Conservation (phyloP, 2,329 filamentous ascomycete genomes). For the Trichoderma citrinoviride region DNA sequence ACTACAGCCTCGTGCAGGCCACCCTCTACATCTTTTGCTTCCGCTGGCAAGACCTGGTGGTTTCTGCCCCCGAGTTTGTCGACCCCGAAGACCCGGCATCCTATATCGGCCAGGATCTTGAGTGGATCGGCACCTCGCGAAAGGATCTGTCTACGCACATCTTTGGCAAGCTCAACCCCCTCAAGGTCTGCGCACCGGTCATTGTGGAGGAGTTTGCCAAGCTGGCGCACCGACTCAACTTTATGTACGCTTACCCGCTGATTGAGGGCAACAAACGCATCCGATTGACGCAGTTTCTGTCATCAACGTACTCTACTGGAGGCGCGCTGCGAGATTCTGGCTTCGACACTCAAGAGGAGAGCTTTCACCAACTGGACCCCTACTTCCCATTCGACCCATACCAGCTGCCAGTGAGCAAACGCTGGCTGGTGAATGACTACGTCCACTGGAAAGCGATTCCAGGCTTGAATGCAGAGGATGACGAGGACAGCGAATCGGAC, state of each 20-base stretch:
- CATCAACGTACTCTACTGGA: constrained; percentile 54
- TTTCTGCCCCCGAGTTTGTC: constrained; percentile 56
- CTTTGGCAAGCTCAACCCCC: constrained; percentile 84
- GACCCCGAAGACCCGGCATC: constrained; percentile 61
- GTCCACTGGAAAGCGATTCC: constrained; percentile 74
- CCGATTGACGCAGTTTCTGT: constrained; percentile 69
- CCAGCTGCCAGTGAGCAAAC: constrained; percentile 78
- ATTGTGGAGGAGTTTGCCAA: constrained; percentile 92
- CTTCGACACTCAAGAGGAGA: constrained; percentile 61
- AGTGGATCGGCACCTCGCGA: constrained; percentile 73
- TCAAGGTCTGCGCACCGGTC: constrained; percentile 87
- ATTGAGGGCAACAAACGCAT: constrained; percentile 92
- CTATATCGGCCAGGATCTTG: constrained; percentile 67
- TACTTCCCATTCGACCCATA: constrained; percentile 99
- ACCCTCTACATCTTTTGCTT: constrained; percentile 96
- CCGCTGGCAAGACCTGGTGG: constrained; percentile 86
- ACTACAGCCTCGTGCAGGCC: constrained; percentile 86
- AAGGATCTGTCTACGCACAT: constrained; percentile 74
- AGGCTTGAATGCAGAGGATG: constrained; percentile 60
- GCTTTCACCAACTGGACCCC: constrained; percentile 80
- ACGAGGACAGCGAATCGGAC: constrained; percentile 53
- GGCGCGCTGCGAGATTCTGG: constrained; percentile 52
- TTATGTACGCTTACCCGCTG: constrained; percentile 85
- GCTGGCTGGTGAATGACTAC: constrained; percentile 85
- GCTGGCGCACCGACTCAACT: constrained; percentile 77